Conservation (phyloP, 768 basidiomycete genomes). For the Phaeotremella skinneri region DNA sequence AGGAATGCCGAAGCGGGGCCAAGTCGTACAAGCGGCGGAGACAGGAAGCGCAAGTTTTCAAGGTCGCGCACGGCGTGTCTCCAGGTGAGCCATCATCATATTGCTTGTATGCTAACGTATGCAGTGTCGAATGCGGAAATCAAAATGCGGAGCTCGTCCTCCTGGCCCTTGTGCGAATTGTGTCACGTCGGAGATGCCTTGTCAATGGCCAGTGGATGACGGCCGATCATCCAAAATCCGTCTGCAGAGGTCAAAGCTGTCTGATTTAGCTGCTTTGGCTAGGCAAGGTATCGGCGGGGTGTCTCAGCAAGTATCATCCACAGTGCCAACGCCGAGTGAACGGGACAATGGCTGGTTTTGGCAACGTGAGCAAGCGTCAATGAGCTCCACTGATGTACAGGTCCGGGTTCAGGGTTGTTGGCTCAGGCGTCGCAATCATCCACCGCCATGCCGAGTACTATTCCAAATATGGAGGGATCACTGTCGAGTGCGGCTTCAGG, state of each 20-base stretch:
- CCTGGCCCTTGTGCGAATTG: slow-evolving; percentile 29
- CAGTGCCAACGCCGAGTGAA: slow-evolving; percentile 6
- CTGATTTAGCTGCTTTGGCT: not conserved
- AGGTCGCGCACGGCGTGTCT: slow-evolving; percentile 23
- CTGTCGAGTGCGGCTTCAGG: too few relatives aligned
- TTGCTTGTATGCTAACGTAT: not conserved
- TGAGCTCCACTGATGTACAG: slow-evolving; percentile 1
- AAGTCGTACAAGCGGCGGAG: not conserved
- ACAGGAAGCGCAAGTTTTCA: slow-evolving; percentile 21
- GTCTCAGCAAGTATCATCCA: not conserved
- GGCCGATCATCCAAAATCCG: slow-evolving; percentile 24
- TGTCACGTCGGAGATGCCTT: slow-evolving; percentile 11
- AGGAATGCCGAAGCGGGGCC: not conserved
- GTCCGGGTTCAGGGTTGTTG: not conserved
- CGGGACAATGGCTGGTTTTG: slow-evolving; percentile 1
- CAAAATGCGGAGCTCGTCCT: slow-evolving; percentile 24
- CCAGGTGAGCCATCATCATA: slow-evolving; percentile 10
- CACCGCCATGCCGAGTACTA: not conserved
- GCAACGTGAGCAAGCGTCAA: not conserved
- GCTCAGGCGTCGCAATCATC: not conserved
- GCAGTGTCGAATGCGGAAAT: slow-evolving; percentile 24
- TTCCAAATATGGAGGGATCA: not conserved
- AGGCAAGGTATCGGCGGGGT: not conserved
- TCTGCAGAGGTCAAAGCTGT: not conserved
- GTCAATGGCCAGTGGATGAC: slow-evolving; percentile 29